Conservation (phyloP, 768 basidiomycete genomes). For the Pisolithus tinctorius region DNA sequence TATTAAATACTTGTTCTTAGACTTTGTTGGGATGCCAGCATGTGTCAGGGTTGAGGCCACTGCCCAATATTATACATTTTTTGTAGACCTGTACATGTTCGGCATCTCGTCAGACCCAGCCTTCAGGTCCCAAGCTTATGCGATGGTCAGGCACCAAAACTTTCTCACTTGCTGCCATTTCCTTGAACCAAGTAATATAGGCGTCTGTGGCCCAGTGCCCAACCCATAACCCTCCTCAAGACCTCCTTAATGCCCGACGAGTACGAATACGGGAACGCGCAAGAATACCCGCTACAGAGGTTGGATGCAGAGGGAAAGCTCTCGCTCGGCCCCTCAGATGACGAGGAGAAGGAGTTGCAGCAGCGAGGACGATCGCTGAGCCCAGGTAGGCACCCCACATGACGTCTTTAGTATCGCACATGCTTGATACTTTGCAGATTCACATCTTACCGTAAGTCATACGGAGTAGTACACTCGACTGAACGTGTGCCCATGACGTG, state of each 20-base stretch:
- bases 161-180: conserved; percentile 8
- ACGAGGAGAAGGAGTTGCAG: conserved; percentile 20
- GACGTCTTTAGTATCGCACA: not conserved
- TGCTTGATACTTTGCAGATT: conserved; percentile 8
- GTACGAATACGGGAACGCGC: conserved; percentile 1
- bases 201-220: not conserved
- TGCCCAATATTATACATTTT: not conserved
- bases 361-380: conserved; percentile 8
- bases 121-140: not conserved
- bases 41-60: not conserved
- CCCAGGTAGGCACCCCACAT: conserved; percentile 14
- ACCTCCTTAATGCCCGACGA: conserved; percentile 16
- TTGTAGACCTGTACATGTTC: not conserved
- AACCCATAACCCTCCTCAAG: conserved; percentile 1
- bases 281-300: conserved; percentile 12
- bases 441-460: conserved; percentile 14
- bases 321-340: conserved; percentile 9
- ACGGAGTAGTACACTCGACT: not conserved
- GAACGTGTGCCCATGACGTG: not conserved
- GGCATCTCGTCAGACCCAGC: no score
- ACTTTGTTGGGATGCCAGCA: not conserved
- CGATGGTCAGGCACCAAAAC: conserved; percentile 1
- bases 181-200: not conserved
- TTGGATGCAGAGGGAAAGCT: conserved; percentile 5
- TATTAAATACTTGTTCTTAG: not conserved